A percentile compares a stretch with the other conserved stretches of the same genome.
Conservation (phyloP, 176 grass and related monocot species). For the Musa itinerans region DNA sequence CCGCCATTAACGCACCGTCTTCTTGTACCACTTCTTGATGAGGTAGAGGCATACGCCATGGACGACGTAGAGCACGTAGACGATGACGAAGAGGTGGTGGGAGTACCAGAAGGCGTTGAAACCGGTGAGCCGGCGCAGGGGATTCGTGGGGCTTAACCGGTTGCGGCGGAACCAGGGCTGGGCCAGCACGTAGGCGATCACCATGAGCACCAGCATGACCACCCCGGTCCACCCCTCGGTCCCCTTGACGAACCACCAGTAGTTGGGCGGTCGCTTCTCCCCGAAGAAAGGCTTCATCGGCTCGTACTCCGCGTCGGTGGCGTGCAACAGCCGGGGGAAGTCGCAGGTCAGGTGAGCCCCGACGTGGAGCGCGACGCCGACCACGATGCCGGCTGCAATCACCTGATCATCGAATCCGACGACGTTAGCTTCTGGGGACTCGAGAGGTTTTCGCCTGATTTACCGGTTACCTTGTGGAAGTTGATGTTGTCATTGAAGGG, state of each 20-base stretch:
- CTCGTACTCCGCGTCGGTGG: slow-evolving; percentile 48
- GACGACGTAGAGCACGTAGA: slow-evolving; percentile 53
- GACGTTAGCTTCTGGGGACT: not conserved
- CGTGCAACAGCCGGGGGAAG: slow-evolving; percentile 64
- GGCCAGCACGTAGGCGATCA: slow-evolving; percentile 56
- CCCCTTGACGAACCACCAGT: slow-evolving; percentile 89
- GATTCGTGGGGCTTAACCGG: slow-evolving; percentile 46
- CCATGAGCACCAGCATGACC: slow-evolving; percentile 74
- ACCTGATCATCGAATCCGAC: slow-evolving; percentile 24
- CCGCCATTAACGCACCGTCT: slow-evolving; percentile 44
- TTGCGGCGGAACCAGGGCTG: slow-evolving; percentile 71
- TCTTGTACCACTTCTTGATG: slow-evolving; percentile 64
- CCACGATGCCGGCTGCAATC: slow-evolving; percentile 41
- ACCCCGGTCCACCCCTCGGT: slow-evolving; percentile 71
- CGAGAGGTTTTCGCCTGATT: not conserved
- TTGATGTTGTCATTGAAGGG: slow-evolving; percentile 33
- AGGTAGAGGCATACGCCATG: slow-evolving; percentile 83
- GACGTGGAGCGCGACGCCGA: slow-evolving; percentile 54
- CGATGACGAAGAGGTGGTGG: slow-evolving; percentile 84
- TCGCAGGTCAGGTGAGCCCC: slow-evolving; percentile 67
- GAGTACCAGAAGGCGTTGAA: slow-evolving; percentile 99
- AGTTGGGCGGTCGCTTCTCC: slow-evolving; percentile 36
- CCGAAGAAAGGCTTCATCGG: slow-evolving; percentile 79
- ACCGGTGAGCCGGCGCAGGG: slow-evolving; percentile 39
- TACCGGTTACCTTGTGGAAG: slow-evolving; percentile 22